Evolutionary conservation across 108 stramenopile genomes (phyloP).

Genomic region (Discostella pseudostelligera): DNA sequence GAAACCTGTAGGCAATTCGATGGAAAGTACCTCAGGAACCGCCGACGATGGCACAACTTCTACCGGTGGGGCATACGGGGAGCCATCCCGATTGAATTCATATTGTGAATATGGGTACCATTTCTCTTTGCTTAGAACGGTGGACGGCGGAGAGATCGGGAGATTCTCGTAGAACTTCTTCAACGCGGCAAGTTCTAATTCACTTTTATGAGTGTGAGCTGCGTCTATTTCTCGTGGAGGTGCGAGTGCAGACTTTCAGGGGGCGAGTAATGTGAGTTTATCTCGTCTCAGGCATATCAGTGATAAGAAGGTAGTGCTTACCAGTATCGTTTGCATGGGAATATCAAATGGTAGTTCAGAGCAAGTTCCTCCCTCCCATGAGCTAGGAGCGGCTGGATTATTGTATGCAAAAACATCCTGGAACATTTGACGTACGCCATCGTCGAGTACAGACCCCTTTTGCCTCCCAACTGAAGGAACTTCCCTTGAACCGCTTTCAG

Average conservation of each 20-base stretch:
- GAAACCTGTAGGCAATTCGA: conserved; percentile 47
- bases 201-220: conserved; percentile 13
- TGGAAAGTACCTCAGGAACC: conserved; percentile 41
- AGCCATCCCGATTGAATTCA: conserved; percentile 32
- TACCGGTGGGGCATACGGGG: conserved; percentile 11
- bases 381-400: not conserved
- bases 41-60: conserved; percentile 19
- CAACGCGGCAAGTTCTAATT: conserved; percentile 24
- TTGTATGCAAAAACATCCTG: conserved; percentile 31
- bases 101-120: conserved; percentile 48
- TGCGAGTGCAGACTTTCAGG: not conserved
- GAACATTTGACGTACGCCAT: conserved; percentile 36
- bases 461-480: not conserved
- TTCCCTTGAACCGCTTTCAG: not conserved
- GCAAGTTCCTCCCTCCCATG: conserved; percentile 3
- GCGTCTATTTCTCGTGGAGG: conserved; percentile 6
- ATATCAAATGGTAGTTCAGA: conserved; percentile 32
- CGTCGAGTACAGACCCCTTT: conserved; percentile 9
- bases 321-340: conserved; percentile 28
- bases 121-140: conserved; percentile 40
- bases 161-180: conserved; percentile 12
- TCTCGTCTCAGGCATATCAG: not conserved
- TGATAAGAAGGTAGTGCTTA: conserved; percentile 13
- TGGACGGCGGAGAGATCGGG: conserved; percentile 14
- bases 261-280: not conserved